A percentile compares a stretch with the other conserved stretches of the same genome.
These are phyloP conservation scores for Gnaphalium uliginosum DNA, from an alignment of 129 eudicot species.

Conservation along the genomic window DNA sequence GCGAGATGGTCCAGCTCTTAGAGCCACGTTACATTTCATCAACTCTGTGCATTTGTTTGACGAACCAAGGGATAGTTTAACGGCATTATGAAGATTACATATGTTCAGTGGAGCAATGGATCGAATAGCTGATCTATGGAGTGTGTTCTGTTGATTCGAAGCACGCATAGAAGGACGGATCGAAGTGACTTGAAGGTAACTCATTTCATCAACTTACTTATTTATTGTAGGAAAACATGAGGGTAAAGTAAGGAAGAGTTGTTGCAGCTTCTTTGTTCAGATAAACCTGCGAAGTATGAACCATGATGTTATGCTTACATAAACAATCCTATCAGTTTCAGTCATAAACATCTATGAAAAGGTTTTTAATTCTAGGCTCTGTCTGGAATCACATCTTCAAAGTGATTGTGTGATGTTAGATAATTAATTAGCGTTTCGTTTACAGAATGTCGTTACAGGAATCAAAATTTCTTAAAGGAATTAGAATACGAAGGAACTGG, in stretches of 20 bases:
- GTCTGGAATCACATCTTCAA: not conserved
- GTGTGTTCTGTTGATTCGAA: constrained; percentile 9
- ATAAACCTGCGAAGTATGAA: constrained; percentile 24
- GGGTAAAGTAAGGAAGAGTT: not conserved
- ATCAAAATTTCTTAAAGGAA: not conserved
- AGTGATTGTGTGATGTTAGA: not conserved
- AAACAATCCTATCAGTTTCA: not conserved
- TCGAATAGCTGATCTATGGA: constrained; percentile 18
- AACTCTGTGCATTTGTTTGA: constrained; percentile 33
- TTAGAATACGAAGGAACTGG: not conserved
- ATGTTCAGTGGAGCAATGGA: constrained; percentile 22
- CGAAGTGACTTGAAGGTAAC: constrained; percentile 46
- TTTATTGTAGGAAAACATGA: constrained; percentile 27
- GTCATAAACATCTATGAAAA: not conserved
- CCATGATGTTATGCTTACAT: not conserved
- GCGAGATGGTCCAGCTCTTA: constrained; percentile 23
- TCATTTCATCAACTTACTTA: constrained; percentile 43
- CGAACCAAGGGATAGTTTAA: constrained; percentile 23
- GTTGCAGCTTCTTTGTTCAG: constrained; percentile 15
- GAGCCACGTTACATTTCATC: constrained; percentile 26
- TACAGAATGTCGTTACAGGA: no score
- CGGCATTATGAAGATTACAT: constrained; percentile 20
- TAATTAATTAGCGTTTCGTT: not conserved
- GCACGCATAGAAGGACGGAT: constrained; percentile 34
- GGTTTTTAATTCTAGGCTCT: not conserved